phyloP scores from a whole-genome alignment of 495 filamentous ascomycete species.

The Lindgomyces ingoldianus region DNA sequence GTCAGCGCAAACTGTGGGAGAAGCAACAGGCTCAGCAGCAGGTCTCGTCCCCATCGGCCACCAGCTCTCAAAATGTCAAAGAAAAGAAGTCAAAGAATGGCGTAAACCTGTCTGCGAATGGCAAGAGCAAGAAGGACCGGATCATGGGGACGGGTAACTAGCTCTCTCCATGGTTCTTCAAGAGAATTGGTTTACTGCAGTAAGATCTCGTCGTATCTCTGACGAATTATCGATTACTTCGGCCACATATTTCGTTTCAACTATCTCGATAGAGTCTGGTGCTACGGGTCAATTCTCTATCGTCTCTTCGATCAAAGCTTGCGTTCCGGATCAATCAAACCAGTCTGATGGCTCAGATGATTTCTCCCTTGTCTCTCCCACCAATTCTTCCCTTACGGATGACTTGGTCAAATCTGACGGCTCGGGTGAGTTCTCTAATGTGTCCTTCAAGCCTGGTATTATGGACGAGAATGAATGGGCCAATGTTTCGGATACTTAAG shows the following conservation, averaged over 20 bases:
- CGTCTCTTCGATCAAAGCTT: too few species aligned
- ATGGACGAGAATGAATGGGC: too few species aligned
- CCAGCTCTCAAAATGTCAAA: constrained; percentile 8
- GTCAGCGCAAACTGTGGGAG: constrained; percentile 24
- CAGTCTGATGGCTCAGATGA: too few species aligned
- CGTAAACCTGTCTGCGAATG: background rate
- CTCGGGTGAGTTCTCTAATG: too few species aligned
- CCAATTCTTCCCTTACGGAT: too few species aligned
- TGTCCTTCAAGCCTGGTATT: too few species aligned
- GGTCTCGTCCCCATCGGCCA: constrained; percentile 4
- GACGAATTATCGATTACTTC: background rate
- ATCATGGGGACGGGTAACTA: constrained; percentile 23
- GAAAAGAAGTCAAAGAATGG: background rate
- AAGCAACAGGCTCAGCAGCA: constrained; percentile 20
- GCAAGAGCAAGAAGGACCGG: constrained; percentile 16
- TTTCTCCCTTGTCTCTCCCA: too few species aligned
- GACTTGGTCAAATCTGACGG: too few species aligned
- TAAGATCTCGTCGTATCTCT: background rate
- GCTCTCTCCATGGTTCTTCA: background rate
- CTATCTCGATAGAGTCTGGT: background rate
- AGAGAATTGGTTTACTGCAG: background rate
- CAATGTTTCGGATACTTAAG: too few species aligned
- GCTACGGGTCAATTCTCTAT: too few species aligned
- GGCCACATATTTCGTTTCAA: background rate
- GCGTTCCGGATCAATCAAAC: too few species aligned